Evolutionary conservation across 108 stramenopile species (phyloP).

Genomic region (Pseudonitzschia pungens): DNA sequence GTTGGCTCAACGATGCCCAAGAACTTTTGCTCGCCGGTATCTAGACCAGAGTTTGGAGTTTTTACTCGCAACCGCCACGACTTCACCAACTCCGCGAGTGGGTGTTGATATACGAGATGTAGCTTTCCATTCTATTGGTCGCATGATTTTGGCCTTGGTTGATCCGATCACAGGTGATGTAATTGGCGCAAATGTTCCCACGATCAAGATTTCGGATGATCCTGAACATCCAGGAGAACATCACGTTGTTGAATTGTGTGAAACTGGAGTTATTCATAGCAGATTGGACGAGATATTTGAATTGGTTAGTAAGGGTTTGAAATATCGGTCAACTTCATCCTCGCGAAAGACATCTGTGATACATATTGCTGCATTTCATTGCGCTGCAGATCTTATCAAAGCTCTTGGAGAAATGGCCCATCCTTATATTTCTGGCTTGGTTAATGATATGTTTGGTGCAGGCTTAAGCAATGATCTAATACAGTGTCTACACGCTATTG

Average conservation of each 20-base stretch:
- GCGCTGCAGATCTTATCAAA: constrained; percentile 89
- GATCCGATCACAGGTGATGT: constrained; percentile 66
- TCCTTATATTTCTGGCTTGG: constrained; percentile 66
- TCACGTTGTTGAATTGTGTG: constrained; percentile 46
- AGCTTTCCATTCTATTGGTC: constrained; percentile 86
- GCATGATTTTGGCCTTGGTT: constrained; percentile 81
- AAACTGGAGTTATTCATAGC: constrained; percentile 52
- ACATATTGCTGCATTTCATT: constrained; percentile 68
- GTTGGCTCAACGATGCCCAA: constrained; percentile 80
- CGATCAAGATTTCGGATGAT: constrained; percentile 63
- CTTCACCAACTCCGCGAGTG: constrained; percentile 39
- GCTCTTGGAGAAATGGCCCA: constrained; percentile 77
- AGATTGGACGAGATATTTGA: constrained; percentile 74
- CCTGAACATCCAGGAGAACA: constrained; percentile 34
- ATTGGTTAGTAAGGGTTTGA: constrained; percentile 55
- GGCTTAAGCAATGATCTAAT: constrained; percentile 89
- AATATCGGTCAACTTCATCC: constrained; percentile 14
- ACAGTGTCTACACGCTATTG: constrained; percentile 82
- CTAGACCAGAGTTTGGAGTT: constrained; percentile 73
- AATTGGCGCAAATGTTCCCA: constrained; percentile 51
- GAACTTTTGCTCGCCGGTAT: constrained; percentile 84
- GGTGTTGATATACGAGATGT: constrained; percentile 75
- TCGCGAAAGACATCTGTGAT: constrained; percentile 25
- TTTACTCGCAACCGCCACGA: constrained; percentile 62
- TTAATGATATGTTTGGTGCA: constrained; percentile 90